Evolutionary conservation across 495 filamentous ascomycete species (phyloP), one percentile per base, ranked within the genome.

Genomic region (Neurospora sp.): DNA sequence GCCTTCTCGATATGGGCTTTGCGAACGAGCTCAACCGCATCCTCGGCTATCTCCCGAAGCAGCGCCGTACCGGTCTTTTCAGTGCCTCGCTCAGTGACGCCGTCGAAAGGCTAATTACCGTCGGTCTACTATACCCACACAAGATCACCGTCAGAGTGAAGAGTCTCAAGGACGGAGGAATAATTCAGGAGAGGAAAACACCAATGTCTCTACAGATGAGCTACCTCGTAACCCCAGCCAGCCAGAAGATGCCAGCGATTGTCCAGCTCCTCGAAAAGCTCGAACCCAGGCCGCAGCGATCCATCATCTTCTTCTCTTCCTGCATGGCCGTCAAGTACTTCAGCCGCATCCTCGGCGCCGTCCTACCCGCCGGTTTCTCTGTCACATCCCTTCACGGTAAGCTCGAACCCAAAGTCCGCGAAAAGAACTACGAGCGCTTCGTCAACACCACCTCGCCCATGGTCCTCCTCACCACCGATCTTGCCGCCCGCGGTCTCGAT

Each of bases 301-400:
- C 90, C n/a, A 98, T 99, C 72, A 85, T 97, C 77, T 99, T 97
- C 80, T 88, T 98, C 41, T 96, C 95, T 20, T 98, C 94, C 44
- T 97, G 96, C 77, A 93, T 93, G 35, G 92, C 91, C n/a, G 96
- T 98, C 31, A 96, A 98, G 80, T 98, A 97, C 80, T 94, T 95
- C 76, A 86, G 92, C 37, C 85, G 91, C 72, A 86, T 97, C 18
- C 85, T 98, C 38, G 91, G 92, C 0, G 75, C 83, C 2, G 78
- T 94, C 22, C 84, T 96, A 16, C 86, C 84, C 0, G 78, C 88
- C 9, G 86, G 87, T 20, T 92, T 93, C 76, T 84, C 85, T 18
- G 82, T 96, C 7, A 85, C 96, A 27, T 90, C 94, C 7, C 87
- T 99, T 1, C 96, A 99, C 76, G 96, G 96, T 42, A 97, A 98